Evolutionary conservation across 441 rosid species (phyloP).

Genomic region (Manihot esculenta): DNA sequence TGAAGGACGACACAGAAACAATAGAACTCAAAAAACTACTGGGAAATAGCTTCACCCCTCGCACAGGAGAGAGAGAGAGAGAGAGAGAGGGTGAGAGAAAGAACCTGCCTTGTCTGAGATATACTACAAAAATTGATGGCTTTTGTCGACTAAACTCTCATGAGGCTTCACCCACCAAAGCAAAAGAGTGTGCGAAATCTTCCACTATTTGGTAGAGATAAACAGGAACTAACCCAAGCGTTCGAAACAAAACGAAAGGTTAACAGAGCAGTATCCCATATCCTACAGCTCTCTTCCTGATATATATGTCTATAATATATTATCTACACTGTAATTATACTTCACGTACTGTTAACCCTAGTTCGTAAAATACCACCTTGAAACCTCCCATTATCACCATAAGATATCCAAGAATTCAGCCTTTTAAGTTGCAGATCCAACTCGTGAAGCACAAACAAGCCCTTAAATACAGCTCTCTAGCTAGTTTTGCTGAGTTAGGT

Average conservation of each 20-base stretch:
- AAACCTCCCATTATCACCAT: neutral
- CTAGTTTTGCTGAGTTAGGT: neutral
- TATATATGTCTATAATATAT: neutral
- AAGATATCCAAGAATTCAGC: neutral
- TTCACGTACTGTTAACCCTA: constrained; percentile 25
- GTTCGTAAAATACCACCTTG: neutral
- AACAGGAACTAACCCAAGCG: neutral
- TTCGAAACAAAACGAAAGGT: too few relatives aligned
- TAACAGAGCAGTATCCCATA: neutral
- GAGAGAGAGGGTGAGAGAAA: neutral
- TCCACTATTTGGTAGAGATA: neutral
- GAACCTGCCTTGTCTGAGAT: neutral
- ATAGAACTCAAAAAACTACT: neutral
- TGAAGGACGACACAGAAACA: neutral
- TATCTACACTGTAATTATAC: neutral
- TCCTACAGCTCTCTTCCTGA: neutral
- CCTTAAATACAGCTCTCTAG: neutral
- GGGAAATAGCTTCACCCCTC: too few relatives aligned
- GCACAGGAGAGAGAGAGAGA: neutral
- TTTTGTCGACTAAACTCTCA: too few relatives aligned
- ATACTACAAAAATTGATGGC: neutral
- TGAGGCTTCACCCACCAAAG: neutral
- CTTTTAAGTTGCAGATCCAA: constrained; percentile 8
- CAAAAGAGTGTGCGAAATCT: constrained; percentile 5
- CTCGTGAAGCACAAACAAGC: neutral